These are phyloP conservation scores for Yarrowia divulgata DNA, from an alignment of 805 yeast species.

Conservation along the genomic window DNA sequence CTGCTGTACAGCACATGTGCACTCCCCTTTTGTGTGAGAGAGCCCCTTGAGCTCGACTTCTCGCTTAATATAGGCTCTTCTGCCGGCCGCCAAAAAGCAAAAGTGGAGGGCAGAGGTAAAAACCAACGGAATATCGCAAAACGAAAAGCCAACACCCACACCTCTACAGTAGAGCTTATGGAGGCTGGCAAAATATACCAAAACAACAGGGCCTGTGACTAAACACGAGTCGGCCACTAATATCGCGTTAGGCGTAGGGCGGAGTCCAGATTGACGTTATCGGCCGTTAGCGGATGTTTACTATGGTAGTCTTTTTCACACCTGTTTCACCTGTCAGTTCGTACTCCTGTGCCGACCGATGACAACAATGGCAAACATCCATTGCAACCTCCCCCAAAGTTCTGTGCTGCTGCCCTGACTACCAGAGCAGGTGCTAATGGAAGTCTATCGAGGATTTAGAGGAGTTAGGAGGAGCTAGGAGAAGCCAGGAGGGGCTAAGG, in stretches of 20 bases:
- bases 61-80: conserved; percentile 28
- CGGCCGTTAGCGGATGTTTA: no score
- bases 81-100: conserved; percentile 15
- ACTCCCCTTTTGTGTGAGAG: conserved; percentile 3
- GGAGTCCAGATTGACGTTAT: no score
- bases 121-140: neutral
- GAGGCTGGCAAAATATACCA: no score
- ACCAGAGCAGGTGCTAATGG: neutral
- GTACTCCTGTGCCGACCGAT: no score
- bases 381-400: conserved; percentile 2
- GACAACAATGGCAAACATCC: neutral
- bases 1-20: conserved; percentile 4
- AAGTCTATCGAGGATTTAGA: conserved; percentile 2
- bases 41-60: conserved; percentile 22
- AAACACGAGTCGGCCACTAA: no score
- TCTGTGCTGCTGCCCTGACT: conserved; percentile 29
- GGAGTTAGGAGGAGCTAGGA: neutral
- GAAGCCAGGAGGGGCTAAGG: neutral
- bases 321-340: neutral
- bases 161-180: no score
- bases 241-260: no score
- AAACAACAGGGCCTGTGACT: no score
- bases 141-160: no score
- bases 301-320: neutral
- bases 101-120: neutral